phyloP scores from a whole-genome alignment of 2,329 filamentous ascomycete species.

The Tolypocladium endophyticum region DNA sequence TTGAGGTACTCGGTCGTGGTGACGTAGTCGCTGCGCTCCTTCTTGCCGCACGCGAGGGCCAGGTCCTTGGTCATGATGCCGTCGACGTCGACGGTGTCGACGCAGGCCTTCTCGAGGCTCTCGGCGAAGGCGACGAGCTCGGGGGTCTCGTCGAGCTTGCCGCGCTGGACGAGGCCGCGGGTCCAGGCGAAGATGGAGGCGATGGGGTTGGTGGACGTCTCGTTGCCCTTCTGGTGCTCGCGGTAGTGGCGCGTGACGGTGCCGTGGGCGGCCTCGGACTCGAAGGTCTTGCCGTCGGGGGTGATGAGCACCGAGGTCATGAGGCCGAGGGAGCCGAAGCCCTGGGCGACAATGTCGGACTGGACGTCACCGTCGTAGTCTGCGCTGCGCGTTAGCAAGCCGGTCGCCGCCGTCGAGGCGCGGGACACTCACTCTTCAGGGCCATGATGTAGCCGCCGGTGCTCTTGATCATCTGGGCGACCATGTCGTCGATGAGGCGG shows the following conservation, averaged over 20 bases:
- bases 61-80: conserved; percentile 99
- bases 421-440: conserved; percentile 69
- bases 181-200: conserved; percentile 99
- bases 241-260: conserved; percentile 98
- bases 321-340: conserved; percentile 92
- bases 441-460: conserved; percentile 94
- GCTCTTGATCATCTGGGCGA: conserved; percentile 99
- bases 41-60: conserved; percentile 88
- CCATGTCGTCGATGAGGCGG: conserved; percentile 98
- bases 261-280: conserved; percentile 95
- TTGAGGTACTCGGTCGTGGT: conserved; percentile 87
- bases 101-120: conserved; percentile 81
- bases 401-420: too few species aligned
- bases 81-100: conserved; percentile 88
- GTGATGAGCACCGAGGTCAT: conserved; percentile 98
- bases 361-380: conserved; percentile 99
- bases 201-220: conserved; percentile 97
- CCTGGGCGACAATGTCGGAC: conserved; percentile 96
- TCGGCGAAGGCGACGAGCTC: conserved; percentile 88
- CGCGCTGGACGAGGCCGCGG: conserved; percentile 83
- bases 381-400: conserved; percentile 21
- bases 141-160: conserved; percentile 85
- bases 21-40: conserved; percentile 72
- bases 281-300: conserved; percentile 91
- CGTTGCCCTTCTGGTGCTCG: conserved; percentile 94